These are phyloP conservation scores for Termitomyces sp. DNA, from an alignment of 768 basidiomycete genomes.

Conservation along the genomic window DNA sequence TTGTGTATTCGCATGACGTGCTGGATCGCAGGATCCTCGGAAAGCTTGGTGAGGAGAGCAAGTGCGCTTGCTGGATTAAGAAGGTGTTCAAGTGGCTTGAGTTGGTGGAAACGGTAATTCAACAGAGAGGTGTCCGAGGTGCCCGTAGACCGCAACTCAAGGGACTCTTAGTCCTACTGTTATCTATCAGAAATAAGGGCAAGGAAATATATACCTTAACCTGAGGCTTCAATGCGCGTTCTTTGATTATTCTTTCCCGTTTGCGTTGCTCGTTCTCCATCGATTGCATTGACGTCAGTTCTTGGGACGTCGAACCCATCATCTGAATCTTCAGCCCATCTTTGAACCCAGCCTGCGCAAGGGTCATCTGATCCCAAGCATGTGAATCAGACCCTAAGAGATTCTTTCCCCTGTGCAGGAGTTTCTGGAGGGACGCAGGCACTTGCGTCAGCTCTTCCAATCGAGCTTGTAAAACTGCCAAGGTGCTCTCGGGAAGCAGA, in stretches of 20 bases:
- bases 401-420: constrained; percentile 67
- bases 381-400: constrained; percentile 19
- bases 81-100: constrained; percentile 57
- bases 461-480: constrained; percentile 42
- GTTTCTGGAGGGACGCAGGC: constrained; percentile 61
- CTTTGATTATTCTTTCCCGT: constrained; percentile 51
- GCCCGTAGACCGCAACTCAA: constrained; percentile 55
- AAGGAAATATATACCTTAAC: constrained; percentile 40
- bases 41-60: constrained; percentile 47
- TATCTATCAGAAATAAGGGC: neutral
- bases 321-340: constrained; percentile 64
- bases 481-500: constrained; percentile 40
- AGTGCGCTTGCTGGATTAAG: constrained; percentile 56
- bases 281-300: constrained; percentile 47
- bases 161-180: neutral
- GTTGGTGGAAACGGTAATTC: constrained; percentile 57
- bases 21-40: constrained; percentile 65
- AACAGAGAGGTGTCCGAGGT: constrained; percentile 29
- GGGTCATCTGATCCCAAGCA: constrained; percentile 20
- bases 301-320: constrained; percentile 58
- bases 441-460: constrained; percentile 64
- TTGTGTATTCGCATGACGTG: constrained; percentile 68
- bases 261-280: constrained; percentile 54
- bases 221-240: constrained; percentile 50
- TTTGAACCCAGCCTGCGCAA: constrained; percentile 47